Conservation (phyloP, 331 rosid genomes). For the Ulmus americana region DNA sequence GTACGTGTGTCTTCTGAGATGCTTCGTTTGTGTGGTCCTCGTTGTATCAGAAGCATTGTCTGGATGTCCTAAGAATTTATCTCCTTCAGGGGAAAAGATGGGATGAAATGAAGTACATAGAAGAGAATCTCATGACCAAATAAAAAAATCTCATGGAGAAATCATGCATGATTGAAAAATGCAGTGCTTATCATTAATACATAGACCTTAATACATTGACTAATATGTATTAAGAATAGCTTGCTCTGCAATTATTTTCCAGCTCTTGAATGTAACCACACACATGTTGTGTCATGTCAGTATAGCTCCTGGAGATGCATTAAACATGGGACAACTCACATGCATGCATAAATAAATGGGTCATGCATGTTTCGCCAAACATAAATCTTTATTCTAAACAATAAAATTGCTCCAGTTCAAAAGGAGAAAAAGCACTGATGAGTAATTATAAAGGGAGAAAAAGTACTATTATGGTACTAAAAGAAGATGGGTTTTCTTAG, state of each 20-base stretch:
- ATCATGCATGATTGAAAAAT: not conserved
- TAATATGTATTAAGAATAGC: not conserved
- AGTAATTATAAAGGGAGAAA: not conserved
- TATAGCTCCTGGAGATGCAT: not conserved
- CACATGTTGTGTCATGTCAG: slow-evolving; percentile 10
- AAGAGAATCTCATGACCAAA: not conserved
- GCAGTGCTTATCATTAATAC: too few relatives aligned
- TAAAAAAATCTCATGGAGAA: not conserved
- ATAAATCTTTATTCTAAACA: not conserved
- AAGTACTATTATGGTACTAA: not conserved
- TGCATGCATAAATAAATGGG: slow-evolving; percentile 11
- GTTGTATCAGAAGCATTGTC: not conserved
- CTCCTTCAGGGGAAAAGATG: not conserved
- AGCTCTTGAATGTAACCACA: not conserved
- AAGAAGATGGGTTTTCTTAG: not conserved
- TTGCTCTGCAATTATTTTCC: not conserved
- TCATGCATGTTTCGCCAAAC: not conserved
- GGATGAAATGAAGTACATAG: too few relatives aligned
- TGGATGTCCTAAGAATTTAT: not conserved
- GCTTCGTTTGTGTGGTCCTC: slow-evolving; percentile 4
- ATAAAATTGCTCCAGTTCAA: not conserved
- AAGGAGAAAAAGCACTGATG: not conserved
- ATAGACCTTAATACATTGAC: too few relatives aligned
- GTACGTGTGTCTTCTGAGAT: slow-evolving; percentile 4
- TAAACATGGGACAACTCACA: slow-evolving; percentile 10